Evolutionary conservation across 345 rosid genomes (phyloP).

Genomic region (Pistacia vera): DNA sequence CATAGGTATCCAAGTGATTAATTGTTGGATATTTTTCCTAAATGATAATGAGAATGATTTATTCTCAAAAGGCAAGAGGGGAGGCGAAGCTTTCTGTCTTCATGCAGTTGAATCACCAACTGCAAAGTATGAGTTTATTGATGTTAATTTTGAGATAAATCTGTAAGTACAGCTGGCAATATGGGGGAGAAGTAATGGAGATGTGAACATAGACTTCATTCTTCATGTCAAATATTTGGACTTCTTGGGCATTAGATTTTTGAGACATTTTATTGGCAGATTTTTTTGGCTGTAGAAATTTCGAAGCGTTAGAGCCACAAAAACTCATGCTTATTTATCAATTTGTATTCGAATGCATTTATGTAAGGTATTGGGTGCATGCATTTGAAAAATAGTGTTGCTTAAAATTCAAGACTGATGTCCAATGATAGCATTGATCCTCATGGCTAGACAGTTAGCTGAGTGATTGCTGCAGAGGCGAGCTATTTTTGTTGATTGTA

Average conservation of each 20-base stretch:
- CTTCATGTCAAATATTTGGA: neutral
- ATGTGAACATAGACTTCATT: neutral
- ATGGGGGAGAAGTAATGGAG: neutral
- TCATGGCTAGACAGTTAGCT: neutral
- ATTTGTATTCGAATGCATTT: neutral
- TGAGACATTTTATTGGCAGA: neutral
- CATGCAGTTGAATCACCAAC: neutral
- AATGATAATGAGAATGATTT: neutral
- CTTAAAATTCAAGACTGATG: neutral
- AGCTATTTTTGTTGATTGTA: no score
- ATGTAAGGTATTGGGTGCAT: neutral
- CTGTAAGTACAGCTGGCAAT: neutral
- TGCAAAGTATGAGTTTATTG: neutral
- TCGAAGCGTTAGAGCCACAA: neutral
- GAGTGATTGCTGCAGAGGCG: neutral
- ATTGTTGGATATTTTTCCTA: neutral
- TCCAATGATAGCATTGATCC: neutral
- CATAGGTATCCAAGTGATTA: neutral
- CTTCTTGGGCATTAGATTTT: neutral
- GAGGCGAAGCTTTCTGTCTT: neutral
- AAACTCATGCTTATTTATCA: neutral
- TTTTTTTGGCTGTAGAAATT: neutral
- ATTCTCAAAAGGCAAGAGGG: neutral
- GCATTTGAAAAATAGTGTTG: neutral
- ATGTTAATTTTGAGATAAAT: neutral